These are phyloP conservation scores for Mycena vitilis DNA, from an alignment of 768 basidiomycete genomes.

Conservation along the genomic window DNA sequence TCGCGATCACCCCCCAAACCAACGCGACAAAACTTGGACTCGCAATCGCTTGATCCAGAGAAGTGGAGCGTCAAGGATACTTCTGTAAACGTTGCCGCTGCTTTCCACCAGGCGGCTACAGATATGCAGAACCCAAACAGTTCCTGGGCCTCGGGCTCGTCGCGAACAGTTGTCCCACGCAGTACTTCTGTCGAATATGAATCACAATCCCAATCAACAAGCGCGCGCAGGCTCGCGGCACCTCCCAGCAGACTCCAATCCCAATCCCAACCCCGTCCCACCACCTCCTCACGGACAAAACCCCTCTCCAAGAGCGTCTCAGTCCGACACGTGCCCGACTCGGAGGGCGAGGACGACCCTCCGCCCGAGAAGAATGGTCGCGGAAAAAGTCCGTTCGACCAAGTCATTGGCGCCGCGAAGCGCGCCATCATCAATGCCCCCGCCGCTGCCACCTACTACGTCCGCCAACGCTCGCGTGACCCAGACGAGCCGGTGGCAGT, in stretches of 20 bases:
- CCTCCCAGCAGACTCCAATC: constrained; percentile 64
- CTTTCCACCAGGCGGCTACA: constrained; percentile 78
- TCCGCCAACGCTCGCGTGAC: constrained; percentile 71
- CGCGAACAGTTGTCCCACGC: constrained; percentile 63
- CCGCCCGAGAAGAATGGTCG: constrained; percentile 53
- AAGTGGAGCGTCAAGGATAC: constrained; percentile 85
- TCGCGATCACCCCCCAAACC: constrained; percentile 72
- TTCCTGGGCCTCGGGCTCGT: constrained; percentile 75
- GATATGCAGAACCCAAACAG: constrained; percentile 68
- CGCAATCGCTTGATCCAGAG: constrained; percentile 65
- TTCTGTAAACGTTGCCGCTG: constrained; percentile 87
- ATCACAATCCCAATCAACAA: constrained; percentile 66
- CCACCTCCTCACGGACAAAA: constrained; percentile 48
- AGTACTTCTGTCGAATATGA: constrained; percentile 88
- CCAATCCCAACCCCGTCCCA: constrained; percentile 44
- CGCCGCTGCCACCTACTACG: constrained; percentile 70
- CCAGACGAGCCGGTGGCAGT: constrained; percentile 55
- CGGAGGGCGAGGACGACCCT: constrained; percentile 67
- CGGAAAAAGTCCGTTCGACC: constrained; percentile 77
- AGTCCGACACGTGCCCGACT: constrained; percentile 72
- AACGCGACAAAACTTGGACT: constrained; percentile 56
- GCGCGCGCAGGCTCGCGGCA: constrained; percentile 67
- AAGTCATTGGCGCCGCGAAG: constrained; percentile 66
- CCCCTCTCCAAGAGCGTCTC: constrained; percentile 68
- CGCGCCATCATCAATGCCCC: constrained; percentile 51